Percentiles rank a stretch among this genome's conserved stretches.
Conservation (phyloP, 148 eudicot species). For the Beta vulgaris region DNA sequence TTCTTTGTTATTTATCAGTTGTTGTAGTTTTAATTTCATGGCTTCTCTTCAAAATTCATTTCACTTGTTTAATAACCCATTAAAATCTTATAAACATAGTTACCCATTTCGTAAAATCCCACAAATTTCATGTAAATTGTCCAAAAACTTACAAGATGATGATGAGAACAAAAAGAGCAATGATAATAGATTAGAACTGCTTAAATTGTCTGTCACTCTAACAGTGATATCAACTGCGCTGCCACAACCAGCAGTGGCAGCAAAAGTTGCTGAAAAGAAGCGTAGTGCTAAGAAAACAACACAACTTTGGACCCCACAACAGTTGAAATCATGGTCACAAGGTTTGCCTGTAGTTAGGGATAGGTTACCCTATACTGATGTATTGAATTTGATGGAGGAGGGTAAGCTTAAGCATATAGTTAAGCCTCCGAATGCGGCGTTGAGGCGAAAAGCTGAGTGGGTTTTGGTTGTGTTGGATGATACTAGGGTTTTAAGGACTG, state of each 20-base stretch:
- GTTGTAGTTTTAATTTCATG: slow-evolving; percentile 27
- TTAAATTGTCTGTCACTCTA: slow-evolving; percentile 61
- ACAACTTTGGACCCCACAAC: slow-evolving; percentile 60
- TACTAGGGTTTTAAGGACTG: slow-evolving; percentile 77
- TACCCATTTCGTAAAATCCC: slow-evolving; percentile 23
- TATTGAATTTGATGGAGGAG: slow-evolving; percentile 58
- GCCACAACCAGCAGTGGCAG: slow-evolving; percentile 56
- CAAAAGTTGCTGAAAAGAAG: slow-evolving; percentile 56
- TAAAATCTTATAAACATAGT: slow-evolving; percentile 26
- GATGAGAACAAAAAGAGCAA: slow-evolving; percentile 28
- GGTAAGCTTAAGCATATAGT: slow-evolving; percentile 74
- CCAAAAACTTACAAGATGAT: slow-evolving; percentile 27
- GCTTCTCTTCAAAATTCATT: slow-evolving; percentile 39
- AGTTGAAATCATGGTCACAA: slow-evolving; percentile 58
- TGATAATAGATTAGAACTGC: slow-evolving; percentile 29
- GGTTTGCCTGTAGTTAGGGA: slow-evolving; percentile 67
- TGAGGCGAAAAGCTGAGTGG: slow-evolving; percentile 50
- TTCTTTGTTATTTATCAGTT: not conserved
- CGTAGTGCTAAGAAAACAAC: slow-evolving; percentile 43
- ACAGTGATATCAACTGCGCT: slow-evolving; percentile 66
- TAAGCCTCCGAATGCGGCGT: slow-evolving; percentile 46
- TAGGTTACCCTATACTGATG: slow-evolving; percentile 57
- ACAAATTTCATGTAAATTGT: slow-evolving; percentile 36
- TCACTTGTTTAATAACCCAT: slow-evolving; percentile 23
- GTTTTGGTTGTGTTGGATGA: slow-evolving; percentile 81